Percentiles rank a stretch among this genome's conserved stretches.
Conservation (phyloP, 805 yeast genomes). For the Wickerhamomyces hampshirensis region DNA sequence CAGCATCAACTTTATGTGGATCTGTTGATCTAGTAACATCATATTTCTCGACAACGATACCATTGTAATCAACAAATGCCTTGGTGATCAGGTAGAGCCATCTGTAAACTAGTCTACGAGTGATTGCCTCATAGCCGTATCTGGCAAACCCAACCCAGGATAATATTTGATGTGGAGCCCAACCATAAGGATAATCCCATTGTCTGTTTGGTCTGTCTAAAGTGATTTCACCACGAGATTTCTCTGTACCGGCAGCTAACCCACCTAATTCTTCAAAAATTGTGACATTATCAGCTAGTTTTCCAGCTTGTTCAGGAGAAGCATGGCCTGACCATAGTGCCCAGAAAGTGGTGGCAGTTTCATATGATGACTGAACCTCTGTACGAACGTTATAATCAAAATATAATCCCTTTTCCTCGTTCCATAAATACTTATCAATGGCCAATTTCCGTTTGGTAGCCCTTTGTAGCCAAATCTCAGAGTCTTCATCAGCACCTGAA, state of each 20-base stretch:
- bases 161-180: constrained; percentile 97
- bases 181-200: constrained; percentile 97
- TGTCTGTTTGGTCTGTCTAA: constrained; percentile 81
- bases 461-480: constrained; percentile 55
- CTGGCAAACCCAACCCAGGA: constrained; percentile 84
- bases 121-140: constrained; percentile 63
- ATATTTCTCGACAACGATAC: constrained; percentile 93
- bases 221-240: constrained; percentile 67
- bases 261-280: constrained; percentile 88
- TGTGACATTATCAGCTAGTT: constrained; percentile 54
- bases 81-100: constrained; percentile 90
- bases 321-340: constrained; percentile 83
- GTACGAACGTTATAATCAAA: constrained; percentile 75
- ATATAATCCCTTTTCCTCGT: constrained; percentile 68
- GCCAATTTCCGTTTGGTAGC: constrained; percentile 50
- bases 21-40: constrained; percentile 79
- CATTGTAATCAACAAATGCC: constrained; percentile 87
- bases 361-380: constrained; percentile 56
- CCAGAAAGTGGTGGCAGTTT: constrained; percentile 89
- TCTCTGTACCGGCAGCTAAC: constrained; percentile 73
- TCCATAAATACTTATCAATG: constrained; percentile 77
- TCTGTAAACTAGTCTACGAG: constrained; percentile 70
- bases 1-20: constrained; percentile 92
- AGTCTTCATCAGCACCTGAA: constrained; percentile 38
- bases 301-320: constrained; percentile 60